Evolutionary conservation across 305 asterid species (phyloP), one percentile per base, ranked within the genome.

Genomic region (Striga hermonthica): DNA sequence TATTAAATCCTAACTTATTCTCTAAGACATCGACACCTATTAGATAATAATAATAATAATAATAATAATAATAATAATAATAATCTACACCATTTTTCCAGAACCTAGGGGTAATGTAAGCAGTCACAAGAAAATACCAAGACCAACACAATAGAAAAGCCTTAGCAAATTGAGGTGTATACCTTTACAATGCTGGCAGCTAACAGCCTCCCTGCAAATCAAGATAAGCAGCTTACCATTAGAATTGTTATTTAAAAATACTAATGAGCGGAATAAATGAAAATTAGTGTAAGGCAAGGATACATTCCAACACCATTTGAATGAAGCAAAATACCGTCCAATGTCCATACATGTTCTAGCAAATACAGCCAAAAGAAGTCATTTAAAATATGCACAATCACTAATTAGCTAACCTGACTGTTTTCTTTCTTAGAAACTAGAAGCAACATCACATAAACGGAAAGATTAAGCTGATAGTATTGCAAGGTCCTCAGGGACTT

Each of bases 131-230:
- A 41, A 72, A 68, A 65, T 4, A 65, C 14, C 9, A 22, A 53
- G 0, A 16, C 35, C 56, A 54, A 41, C 48, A 55, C 64, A 34
- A 11, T 15, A 69, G 70, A 22, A 60, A 39, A 53, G 28, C 31
- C 57, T 45, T 54, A 65, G 64, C 58, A 65, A 65, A 58, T 6
- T 57, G 40, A 64, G 63, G 70, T 62, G 56, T 62, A 71, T 79
- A 91, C 98, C 96, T 82, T 85, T 69, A 80, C 96, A 89, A 78
- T 79, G 66, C 78, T 81, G 85, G 76, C 96, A 91, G 78, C 81
- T 81, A 55, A 89, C 95, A 68, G 94, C 98, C 66, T 91, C 94
- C 84, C 98, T 91, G 90, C 78, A 80, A 60, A 74, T 75, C 58
- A 67, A 64, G 53, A 74, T 58, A 77, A 76, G 71, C 55, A 63